Evolutionary conservation across 441 rosid genomes (phyloP), one percentile per base, ranked within the genome.

Genomic region (Erysimum pusillum): DNA sequence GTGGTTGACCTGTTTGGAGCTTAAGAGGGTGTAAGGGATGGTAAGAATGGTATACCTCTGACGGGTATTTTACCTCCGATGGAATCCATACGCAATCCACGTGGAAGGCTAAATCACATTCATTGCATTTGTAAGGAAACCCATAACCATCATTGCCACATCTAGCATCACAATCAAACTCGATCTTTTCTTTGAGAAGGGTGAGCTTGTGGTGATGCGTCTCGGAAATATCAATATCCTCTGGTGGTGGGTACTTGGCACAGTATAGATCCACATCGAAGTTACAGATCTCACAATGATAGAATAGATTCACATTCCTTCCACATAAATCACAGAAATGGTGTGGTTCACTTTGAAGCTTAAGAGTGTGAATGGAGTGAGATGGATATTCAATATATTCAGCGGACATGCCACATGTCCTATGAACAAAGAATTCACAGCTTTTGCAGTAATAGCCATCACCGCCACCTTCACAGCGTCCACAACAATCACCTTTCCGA

Each of bases 191-290:
- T 2, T 46, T 48, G 11, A 17, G 0, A 17, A 48, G 12, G 12
- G 53, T 57, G 62, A 57, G 41, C 41, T 32, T 57, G 62, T 57
- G 62, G 41, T 1, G 38, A 13, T 28, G 60, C 11, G 4, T 14
- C 5, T 28, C 67, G 38, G 61, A 70, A 72, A 61, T 0, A 0
- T 20, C 79, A 88, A 81, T 84, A 82, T n/a, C 62, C 0, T 14
- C 41, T 1, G 62, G 41, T n/a, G 41, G 41, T 57, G 62, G 62
- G 22, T 32, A 57, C 41, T 14, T 32, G 7, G 11, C 41, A 32
- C 41, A 57, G 3, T 0, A 4, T 7, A 57, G 20, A 32, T 57
- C 62, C 6, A 57, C 12, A 0, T 14, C 22, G 6, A 57, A 8
- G 62, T 2, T 0, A 34, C 62, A 57, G 0, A 32, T 14, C 1